These are phyloP conservation scores for Lasiodiplodia sp. DNA, from an alignment of 2,329 filamentous ascomycete species.

Conservation along the genomic window DNA sequence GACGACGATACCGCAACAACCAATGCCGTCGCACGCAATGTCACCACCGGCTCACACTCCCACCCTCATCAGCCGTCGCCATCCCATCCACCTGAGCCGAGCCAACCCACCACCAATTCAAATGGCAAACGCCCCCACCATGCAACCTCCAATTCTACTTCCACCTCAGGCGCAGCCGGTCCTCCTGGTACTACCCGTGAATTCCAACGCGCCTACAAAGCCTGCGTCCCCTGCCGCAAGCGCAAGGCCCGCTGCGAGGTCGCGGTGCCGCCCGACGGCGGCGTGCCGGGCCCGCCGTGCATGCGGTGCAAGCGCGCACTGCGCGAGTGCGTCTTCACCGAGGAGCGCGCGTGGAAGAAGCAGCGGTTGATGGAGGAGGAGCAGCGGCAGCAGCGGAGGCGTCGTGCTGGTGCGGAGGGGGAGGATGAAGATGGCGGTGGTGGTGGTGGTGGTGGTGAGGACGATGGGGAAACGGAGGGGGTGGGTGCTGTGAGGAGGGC, in stretches of 20 bases:
- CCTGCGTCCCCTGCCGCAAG: conserved; percentile 61
- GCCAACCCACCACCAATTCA: not conserved
- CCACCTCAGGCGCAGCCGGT: not conserved
- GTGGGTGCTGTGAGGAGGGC: no score
- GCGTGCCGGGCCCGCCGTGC: conserved; percentile 53
- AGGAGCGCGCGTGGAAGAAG: conserved; percentile 45
- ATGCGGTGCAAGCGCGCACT: conserved; percentile 59
- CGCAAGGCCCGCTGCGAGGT: conserved; percentile 62
- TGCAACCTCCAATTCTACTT: not conserved
- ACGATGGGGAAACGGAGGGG: not conserved
- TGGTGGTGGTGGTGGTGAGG: not conserved
- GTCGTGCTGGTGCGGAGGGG: conserved; percentile 31
- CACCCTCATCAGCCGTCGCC: no score
- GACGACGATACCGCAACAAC: not conserved
- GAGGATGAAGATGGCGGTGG: not conserved
- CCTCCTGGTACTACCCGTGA: not conserved
- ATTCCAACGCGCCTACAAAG: conserved; percentile 63
- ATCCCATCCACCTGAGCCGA: not conserved
- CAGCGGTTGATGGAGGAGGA: conserved; percentile 38
- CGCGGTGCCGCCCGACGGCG: conserved; percentile 45
- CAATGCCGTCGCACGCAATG: not conserved
- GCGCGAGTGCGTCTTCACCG: conserved; percentile 57
- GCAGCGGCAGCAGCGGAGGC: conserved; percentile 41
- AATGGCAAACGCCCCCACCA: not conserved
- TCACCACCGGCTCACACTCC: not conserved